A percentile compares a stretch with the other conserved stretches of the same genome.
Evolutionary conservation across 2,329 filamentous ascomycete species (phyloP).

Genomic region (Dryadomyces sulphureus): DNA sequence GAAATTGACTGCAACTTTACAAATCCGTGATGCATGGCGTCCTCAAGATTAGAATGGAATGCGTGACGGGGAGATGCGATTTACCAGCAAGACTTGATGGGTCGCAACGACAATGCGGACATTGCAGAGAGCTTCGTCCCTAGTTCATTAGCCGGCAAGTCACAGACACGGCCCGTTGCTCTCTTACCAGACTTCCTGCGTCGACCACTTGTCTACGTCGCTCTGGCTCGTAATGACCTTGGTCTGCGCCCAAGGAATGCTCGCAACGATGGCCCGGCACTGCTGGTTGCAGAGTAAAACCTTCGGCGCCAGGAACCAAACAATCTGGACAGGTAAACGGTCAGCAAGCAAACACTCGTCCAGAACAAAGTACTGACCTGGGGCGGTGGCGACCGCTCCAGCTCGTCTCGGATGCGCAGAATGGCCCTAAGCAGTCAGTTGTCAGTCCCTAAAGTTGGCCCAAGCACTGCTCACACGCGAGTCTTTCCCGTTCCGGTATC

Average conservation of each 20-base stretch:
- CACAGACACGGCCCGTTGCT: not conserved
- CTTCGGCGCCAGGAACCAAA: conserved; percentile 65
- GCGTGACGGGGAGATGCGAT: not conserved
- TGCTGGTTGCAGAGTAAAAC: conserved; percentile 55
- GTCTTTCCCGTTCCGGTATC: conserved; percentile 71
- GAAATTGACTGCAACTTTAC: conserved; percentile 47
- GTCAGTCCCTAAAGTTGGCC: not conserved
- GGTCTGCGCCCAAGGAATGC: conserved; percentile 44
- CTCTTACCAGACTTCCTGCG: conserved; percentile 34
- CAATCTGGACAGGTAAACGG: conserved; percentile 27
- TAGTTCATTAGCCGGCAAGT: not conserved
- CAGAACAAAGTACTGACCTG: conserved; percentile 32
- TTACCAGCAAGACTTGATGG: conserved; percentile 47
- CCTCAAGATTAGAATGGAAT: conserved; percentile 17
- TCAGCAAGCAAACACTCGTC: not conserved
- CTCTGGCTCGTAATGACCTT: conserved; percentile 53
- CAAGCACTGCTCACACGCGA: conserved; percentile 37
- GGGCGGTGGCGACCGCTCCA: conserved; percentile 34
- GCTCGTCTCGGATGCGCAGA: conserved; percentile 49
- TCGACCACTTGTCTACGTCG: conserved; percentile 59
- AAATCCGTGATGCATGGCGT: conserved; percentile 64
- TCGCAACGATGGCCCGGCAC: conserved; percentile 38
- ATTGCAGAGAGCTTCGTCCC: conserved; percentile 50
- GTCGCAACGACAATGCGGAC: conserved; percentile 66
- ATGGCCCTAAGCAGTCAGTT: conserved; percentile 36